A percentile compares a stretch with the other conserved stretches of the same genome.
Conservation (phyloP, 2,329 filamentous ascomycete species). For the Neofusicoccum sp. region DNA sequence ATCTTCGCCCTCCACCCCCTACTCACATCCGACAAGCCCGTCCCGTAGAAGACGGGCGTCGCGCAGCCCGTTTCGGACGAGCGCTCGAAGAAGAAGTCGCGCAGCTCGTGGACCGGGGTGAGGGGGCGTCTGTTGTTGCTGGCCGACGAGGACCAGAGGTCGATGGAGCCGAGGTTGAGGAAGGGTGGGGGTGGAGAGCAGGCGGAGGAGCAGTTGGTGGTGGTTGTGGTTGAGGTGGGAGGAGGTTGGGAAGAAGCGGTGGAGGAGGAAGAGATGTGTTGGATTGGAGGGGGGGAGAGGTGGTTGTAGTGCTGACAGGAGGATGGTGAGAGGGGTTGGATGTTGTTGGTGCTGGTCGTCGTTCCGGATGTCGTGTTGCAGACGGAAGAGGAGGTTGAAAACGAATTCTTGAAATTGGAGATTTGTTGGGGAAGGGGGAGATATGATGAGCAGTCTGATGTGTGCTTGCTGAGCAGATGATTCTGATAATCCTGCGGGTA, state of each 20-base stretch:
- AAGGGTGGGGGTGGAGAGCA: too few species aligned
- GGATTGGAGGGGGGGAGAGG: too few species aligned
- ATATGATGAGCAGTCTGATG: not conserved
- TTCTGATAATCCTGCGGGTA: not conserved
- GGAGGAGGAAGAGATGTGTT: not conserved
- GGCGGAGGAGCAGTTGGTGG: too few species aligned
- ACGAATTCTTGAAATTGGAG: not conserved
- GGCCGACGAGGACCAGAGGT: not conserved
- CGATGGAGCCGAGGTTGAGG: not conserved
- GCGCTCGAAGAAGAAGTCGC: constrained; percentile 10
- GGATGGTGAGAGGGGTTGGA: too few species aligned
- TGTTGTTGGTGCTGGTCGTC: too few species aligned
- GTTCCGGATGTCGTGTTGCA: too few species aligned
- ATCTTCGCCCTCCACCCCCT: constrained; percentile 5
- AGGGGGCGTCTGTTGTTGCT: not conserved
- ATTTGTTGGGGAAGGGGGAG: not conserved
- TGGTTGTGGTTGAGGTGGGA: too few species aligned
- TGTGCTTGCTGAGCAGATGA: not conserved
- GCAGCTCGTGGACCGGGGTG: not conserved
- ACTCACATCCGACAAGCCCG: not conserved
- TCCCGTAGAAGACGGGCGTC: constrained; percentile 2
- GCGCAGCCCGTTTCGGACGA: not conserved
- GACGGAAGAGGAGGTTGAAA: not conserved
- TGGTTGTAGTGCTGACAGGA: too few species aligned
- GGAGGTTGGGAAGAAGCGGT: not conserved